Evolutionary conservation across 129 eudicot species (phyloP).

Genomic region (Oenanthe sinensis): DNA sequence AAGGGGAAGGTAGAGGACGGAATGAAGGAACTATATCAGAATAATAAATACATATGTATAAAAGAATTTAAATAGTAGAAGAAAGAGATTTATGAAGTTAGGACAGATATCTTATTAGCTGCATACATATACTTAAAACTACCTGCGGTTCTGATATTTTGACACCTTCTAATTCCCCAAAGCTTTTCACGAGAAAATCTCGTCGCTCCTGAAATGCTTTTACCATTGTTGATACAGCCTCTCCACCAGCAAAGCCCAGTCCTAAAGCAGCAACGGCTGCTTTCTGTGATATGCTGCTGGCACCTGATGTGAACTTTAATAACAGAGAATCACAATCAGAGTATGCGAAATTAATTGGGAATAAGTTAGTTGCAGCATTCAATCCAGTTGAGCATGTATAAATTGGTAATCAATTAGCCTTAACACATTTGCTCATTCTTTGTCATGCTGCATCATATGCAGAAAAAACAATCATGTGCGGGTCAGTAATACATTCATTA

Average conservation of each 20-base stretch:
- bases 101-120: not conserved
- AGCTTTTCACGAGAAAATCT: constrained; percentile 62
- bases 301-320: constrained; percentile 83
- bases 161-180: constrained; percentile 76
- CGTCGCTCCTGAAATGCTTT: constrained; percentile 83
- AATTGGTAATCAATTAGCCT: not conserved
- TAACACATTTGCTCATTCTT: not conserved
- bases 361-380: not conserved
- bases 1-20: not conserved
- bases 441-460: not conserved
- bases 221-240: constrained; percentile 78
- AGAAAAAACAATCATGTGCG: not conserved
- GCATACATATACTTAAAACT: constrained; percentile 8
- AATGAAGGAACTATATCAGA: not conserved
- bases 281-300: constrained; percentile 87
- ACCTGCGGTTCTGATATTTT: constrained; percentile 94
- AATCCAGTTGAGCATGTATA: not conserved
- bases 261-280: constrained; percentile 97
- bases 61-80: not conserved
- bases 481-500: not conserved
- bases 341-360: not conserved
- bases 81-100: not conserved
- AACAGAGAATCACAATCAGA: constrained; percentile 4
- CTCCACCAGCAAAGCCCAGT: constrained; percentile 95
- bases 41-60: not conserved